Percentiles rank a stretch among this genome's conserved stretches.
These are phyloP conservation scores for Coemansia sp. DNA, from an alignment of 192 early-diverging fungal species.

Conservation along the genomic window DNA sequence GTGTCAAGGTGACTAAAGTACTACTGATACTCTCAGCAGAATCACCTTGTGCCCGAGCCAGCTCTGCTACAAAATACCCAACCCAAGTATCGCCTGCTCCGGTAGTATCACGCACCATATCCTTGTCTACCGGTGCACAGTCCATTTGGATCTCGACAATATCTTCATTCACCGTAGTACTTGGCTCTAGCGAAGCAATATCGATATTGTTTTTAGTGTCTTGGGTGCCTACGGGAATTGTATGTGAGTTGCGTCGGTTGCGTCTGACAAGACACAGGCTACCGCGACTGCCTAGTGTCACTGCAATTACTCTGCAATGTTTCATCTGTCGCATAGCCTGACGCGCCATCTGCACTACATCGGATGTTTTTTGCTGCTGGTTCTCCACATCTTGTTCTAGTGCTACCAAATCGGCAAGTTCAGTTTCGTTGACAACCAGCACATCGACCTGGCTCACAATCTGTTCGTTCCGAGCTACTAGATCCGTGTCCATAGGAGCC, in stretches of 20 bases:
- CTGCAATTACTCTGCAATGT: slow-evolving; percentile 15
- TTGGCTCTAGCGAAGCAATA: too few species aligned
- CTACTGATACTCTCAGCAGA: slow-evolving; percentile 33
- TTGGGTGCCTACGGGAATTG: background rate
- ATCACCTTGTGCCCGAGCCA: slow-evolving; percentile 26
- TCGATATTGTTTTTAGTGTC: background rate
- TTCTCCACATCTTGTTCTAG: slow-evolving; percentile 15
- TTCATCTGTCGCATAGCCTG: slow-evolving; percentile 11
- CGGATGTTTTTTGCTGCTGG: background rate
- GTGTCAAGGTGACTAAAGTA: slow-evolving; percentile 19
- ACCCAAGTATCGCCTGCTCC: slow-evolving; percentile 52
- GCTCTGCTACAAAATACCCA: slow-evolving; percentile 48
- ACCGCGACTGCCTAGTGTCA: slow-evolving; percentile 28
- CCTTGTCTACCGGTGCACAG: slow-evolving; percentile 20
- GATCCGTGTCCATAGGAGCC: slow-evolving; percentile 61
- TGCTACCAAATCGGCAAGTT: slow-evolving; percentile 54
- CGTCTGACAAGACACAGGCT: slow-evolving; percentile 30
- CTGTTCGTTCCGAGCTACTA: slow-evolving; percentile 30
- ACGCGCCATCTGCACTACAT: slow-evolving; percentile 6
- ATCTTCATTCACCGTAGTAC: slow-evolving; percentile 2
- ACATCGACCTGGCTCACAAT: slow-evolving; percentile 63
- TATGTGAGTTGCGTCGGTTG: slow-evolving; percentile 12
- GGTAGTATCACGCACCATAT: slow-evolving; percentile 42
- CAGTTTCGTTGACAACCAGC: slow-evolving; percentile 78
- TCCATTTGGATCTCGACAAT: slow-evolving; percentile 11